These are phyloP conservation scores for Porpolomopsis calyptriformis DNA, from an alignment of 768 basidiomycete genomes.

Conservation along the genomic window DNA sequence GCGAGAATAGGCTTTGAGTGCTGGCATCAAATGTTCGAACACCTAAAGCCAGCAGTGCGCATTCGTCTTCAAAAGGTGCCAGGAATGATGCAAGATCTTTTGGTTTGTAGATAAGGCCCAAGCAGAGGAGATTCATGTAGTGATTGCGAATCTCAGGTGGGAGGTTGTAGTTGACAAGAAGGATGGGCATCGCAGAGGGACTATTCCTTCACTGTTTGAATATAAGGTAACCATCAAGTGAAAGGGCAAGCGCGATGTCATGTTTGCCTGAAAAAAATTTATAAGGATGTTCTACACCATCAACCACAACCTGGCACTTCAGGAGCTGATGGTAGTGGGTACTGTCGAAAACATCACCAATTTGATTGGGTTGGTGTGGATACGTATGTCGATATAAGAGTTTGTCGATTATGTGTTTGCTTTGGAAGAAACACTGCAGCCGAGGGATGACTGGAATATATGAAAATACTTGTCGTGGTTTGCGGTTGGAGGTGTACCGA, in stretches of 20 bases:
- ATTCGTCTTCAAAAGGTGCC: slow-evolving; percentile 29
- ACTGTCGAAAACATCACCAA: slow-evolving; percentile 29
- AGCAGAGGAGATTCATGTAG: slow-evolving; percentile 23
- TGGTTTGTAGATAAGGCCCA: slow-evolving; percentile 36
- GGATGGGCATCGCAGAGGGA: slow-evolving; percentile 30
- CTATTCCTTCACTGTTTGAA: slow-evolving; percentile 21
- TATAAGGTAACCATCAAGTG: slow-evolving; percentile 33
- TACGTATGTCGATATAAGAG: slow-evolving; percentile 13
- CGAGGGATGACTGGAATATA: slow-evolving; percentile 24
- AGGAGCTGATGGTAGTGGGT: slow-evolving; percentile 19
- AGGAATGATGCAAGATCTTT: slow-evolving; percentile 34
- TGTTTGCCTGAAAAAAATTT: slow-evolving; percentile 26
- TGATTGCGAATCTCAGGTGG: slow-evolving; percentile 24
- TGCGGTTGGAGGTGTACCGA: neutral
- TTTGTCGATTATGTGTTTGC: slow-evolving; percentile 2
- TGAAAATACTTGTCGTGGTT: slow-evolving; percentile 14
- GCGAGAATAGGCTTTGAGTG: slow-evolving; percentile 14
- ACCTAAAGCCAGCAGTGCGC: slow-evolving; percentile 24
- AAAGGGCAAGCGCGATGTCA: slow-evolving; percentile 35
- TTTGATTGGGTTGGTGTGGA: slow-evolving; percentile 9
- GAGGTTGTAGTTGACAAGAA: slow-evolving; percentile 29
- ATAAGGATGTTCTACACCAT: slow-evolving; percentile 15
- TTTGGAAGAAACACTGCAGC: slow-evolving; percentile 15
- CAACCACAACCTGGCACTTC: slow-evolving; percentile 16
- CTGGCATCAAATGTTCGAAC: slow-evolving; percentile 25